Evolutionary conservation across 2,329 filamentous ascomycete species (phyloP), one percentile per base, ranked within the genome.

Genomic region (Orbilia oligospora): DNA sequence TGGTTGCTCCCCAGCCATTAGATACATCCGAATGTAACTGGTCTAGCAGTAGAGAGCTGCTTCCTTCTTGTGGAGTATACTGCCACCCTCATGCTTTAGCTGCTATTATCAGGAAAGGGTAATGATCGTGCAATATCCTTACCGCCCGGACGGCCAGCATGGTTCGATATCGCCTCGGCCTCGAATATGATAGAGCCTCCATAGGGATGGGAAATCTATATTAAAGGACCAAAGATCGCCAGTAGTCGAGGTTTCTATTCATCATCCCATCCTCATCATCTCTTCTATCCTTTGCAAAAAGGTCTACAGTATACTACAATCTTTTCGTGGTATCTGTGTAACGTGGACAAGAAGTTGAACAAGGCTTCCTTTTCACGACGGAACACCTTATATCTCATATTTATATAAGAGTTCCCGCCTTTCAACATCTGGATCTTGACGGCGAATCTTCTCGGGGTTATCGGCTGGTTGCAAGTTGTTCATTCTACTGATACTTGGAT

Each of bases 21-120:
- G 5, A 30, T 53, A 66, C 66, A 68, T 69, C 24, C 48, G 46
- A 44, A 8, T 38, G 66, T 38, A 61, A 63, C 18, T 71, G 51
- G 56, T 58, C 58, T 24, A 66, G 36, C 8, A 12, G 14, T 5
- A 58, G 51, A 61, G 55, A 65, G 30, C 49, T 64, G 51, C 73
- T 76, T 63, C 68, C 63, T 44, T 72, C 70, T 56, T 68, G 68
- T 46, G 51, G 9, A 63, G 38, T 53, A 61, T 69, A 69, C 71
- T 38, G 56, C 48, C 16, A 44, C 51, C 53, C 55, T 46, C 30
- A 69, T 53, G 70, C 36, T 44, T 55, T 51, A 78, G 63, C 75
- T 78, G 51, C 68, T 72, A 27, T 58, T 78, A 78, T 78, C 75
- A 78, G 68, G 53, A 72, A 72, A 72, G 55, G 46, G 63, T 38